Evolutionary conservation across 345 rosid genomes (phyloP).

Genomic region (Pugionium cornutum): DNA sequence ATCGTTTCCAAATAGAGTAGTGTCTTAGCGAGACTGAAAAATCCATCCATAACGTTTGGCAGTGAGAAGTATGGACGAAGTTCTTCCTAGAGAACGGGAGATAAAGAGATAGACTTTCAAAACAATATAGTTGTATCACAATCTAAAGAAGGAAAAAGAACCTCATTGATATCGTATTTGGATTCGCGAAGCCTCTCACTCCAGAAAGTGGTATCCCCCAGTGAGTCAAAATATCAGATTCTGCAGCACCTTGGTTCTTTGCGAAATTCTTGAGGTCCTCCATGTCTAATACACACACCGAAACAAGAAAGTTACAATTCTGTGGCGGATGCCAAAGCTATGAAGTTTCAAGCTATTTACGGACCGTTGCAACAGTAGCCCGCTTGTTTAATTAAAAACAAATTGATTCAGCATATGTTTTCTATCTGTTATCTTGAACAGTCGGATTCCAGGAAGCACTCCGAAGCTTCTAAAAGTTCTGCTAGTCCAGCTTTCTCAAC

Average conservation of each 20-base stretch:
- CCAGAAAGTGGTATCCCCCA: slow-evolving; percentile 98
- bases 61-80: slow-evolving; percentile 85
- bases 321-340: slow-evolving; percentile 1
- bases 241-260: slow-evolving; percentile 69
- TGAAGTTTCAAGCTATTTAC: not conserved
- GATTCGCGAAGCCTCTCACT: slow-evolving; percentile 96
- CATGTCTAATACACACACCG: slow-evolving; percentile 50
- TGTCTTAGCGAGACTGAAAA: slow-evolving; percentile 73
- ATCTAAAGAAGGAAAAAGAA: slow-evolving; percentile 31
- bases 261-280: slow-evolving; percentile 75
- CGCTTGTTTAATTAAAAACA: not conserved
- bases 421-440: slow-evolving; percentile 58
- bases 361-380: slow-evolving; percentile 1
- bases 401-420: too few species aligned
- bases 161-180: slow-evolving; percentile 89
- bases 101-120: slow-evolving; percentile 16
- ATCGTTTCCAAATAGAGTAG: slow-evolving; percentile 71
- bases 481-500: slow-evolving; percentile 81
- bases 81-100: slow-evolving; percentile 59
- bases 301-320: not conserved
- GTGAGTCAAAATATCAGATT: slow-evolving; percentile 66
- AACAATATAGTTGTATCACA: not conserved
- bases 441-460: slow-evolving; percentile 87
- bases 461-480: slow-evolving; percentile 81
- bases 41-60: slow-evolving; percentile 87